Base-by-base conservation (phyloP, 2,329 filamentous ascomycete species). In the Diplodia intermedia region DNA sequence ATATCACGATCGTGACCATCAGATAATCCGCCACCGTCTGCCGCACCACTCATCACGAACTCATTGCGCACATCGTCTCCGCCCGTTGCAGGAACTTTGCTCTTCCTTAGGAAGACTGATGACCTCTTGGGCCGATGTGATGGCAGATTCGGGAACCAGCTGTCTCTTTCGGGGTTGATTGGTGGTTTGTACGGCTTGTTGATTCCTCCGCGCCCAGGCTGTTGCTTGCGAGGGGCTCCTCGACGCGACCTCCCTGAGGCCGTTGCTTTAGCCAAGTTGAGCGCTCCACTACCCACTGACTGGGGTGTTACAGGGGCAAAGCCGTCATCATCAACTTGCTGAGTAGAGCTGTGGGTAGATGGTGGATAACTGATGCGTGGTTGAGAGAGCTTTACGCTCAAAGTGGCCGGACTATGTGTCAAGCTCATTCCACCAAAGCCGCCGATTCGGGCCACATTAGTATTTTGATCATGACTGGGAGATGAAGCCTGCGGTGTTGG, bases 1-100 rank as follows among this genome's bases (percentile, higher is more conserved):
- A 78, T 78, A 67, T 78, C 75, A 43, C 71, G 72, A 67, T 77
- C 76, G 9, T 69, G 68, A 18, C 53, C 69, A 50, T 55, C 54
- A 8, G 75, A 38, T 70, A 71, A 14, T 69, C 65, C 49, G 23
- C 68, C 69, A 20, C 70, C 50, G 23, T 29, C 18, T 7, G 60
- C 47, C 49, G 52, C 52, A n/a, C 43, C 23, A 14, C 49, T 20
- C 18, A 6, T 50, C 43, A 47, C 9, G 1, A 20, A 47, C 18
- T 47, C 43, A n/a, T 56, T 65, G 20, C 12, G 55, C 43, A 12
- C 69, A 61, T 33, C 38, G 33, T 38, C 36, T n/a, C 49, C 26
- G 20, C 26, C 18, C 7, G 20, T 15, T 20, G 20, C 50, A 14
- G 65, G 23, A 6, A 31, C 14, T 4, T 43, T 33, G 11, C 50